Conservation (phyloP, 768 basidiomycete species). For the Scleroderma bovista region DNA sequence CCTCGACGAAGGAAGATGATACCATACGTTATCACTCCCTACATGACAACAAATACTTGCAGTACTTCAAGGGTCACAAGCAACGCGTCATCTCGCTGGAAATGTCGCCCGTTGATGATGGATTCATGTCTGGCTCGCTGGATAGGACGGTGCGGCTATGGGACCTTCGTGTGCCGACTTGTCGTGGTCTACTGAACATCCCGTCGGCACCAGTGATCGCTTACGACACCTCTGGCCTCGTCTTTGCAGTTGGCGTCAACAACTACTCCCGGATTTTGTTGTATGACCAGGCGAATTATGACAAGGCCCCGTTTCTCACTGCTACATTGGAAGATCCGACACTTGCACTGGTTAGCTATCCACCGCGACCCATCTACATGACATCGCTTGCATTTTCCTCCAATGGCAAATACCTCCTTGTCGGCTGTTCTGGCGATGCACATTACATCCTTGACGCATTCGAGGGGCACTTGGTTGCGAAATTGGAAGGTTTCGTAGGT, state of each 20-base stretch:
- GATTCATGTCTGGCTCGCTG: conserved; percentile 90
- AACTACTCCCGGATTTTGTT: conserved; percentile 75
- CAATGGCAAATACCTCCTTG: conserved; percentile 83
- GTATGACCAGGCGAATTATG: conserved; percentile 82
- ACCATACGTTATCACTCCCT: conserved; percentile 91
- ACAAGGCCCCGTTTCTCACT: conserved; percentile 87
- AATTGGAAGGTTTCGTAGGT: conserved; percentile 80
- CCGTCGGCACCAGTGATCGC: conserved; percentile 74
- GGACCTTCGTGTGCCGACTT: conserved; percentile 81
- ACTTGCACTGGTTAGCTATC: conserved; percentile 67
- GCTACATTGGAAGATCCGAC: conserved; percentile 81
- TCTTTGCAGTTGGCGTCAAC: conserved; percentile 86
- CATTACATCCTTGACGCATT: conserved; percentile 95
- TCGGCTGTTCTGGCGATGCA: conserved; percentile 87
- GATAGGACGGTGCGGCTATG: conserved; percentile 95
- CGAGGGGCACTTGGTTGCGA: conserved; percentile 75
- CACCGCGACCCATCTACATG: conserved; percentile 84
- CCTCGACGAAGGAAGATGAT: conserved; percentile 94
- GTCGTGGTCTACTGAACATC: conserved; percentile 73
- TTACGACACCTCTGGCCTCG: conserved; percentile 76
- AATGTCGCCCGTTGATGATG: conserved; percentile 89
- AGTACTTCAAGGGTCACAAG: conserved; percentile 95
- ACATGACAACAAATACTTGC: conserved; percentile 94
- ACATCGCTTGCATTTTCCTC: conserved; percentile 89
- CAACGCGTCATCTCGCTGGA: conserved; percentile 85